Evolutionary conservation across 257 asterid genomes (phyloP), one percentile per base, ranked within the genome.

Genomic region (Nicotiana tabacum): DNA sequence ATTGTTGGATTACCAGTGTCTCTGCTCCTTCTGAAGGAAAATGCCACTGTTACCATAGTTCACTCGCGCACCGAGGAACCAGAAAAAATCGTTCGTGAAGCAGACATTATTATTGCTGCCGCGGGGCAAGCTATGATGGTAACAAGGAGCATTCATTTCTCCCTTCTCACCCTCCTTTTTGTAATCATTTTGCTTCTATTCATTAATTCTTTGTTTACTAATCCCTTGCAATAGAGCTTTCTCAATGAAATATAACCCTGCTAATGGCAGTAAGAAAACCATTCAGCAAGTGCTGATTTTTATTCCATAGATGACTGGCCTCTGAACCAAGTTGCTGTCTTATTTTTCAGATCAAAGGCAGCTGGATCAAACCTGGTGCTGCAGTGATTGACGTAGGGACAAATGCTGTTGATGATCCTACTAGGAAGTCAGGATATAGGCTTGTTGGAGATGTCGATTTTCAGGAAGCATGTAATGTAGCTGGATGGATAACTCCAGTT

Each of bases 291-390:
- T 60, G 32, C 37, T 76, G 48, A 56, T 7, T 77, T 5, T 66
- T 56, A 7, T 1, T 53, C 16, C 2, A 35, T 7, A 16, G 6
- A 35, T 3, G 77, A 27, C 77, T 18, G 77, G 32, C 56, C 29
- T 70, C 33, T 70, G 24, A 39, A 21, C 21, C 6, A 4, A 43
- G 9, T 58, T 55, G 35, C 68, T 77, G 8, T 58, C 67, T 30
- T 46, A 9, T 17, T 77, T 66, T 65, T 77, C 89, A 96, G 99
- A 91, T 96, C 65, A 93, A 96, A 85, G 99, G 98, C 64, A 93
- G 95, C 87, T 96, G 99, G 99, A 93, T 96, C 65, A 96, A 96
- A 82, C 98, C 99, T 2, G 99, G 98, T 82, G 99, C 99, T 78
- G 97, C 99, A 7, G 97, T 96, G 18, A 91, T 96, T 29, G 99